Conservation (phyloP, 1,139 yeast species). For the Eremothecium gossypii region DNA sequence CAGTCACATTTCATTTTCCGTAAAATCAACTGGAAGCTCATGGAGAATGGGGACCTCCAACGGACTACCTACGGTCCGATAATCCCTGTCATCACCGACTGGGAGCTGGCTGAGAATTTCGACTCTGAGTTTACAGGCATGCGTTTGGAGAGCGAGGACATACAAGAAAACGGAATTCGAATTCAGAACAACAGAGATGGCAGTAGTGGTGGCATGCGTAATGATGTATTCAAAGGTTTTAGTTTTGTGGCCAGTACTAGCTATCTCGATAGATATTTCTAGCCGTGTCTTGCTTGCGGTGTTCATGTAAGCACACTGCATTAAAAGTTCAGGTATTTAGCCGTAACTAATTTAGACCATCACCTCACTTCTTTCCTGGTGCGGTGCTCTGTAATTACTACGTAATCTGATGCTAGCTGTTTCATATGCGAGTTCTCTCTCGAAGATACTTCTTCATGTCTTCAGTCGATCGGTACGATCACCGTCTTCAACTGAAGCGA, state of each 20-base stretch:
- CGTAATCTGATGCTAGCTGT: too few species aligned
- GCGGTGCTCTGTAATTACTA: too few species aligned
- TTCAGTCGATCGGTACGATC: not conserved
- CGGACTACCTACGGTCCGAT: slow-evolving; percentile 61
- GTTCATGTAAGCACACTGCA: too few species aligned
- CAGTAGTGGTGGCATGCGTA: slow-evolving; percentile 8
- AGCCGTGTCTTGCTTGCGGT: not conserved
- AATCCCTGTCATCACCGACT: slow-evolving; percentile 75
- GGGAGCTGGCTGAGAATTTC: slow-evolving; percentile 84
- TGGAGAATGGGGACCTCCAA: slow-evolving; percentile 40
- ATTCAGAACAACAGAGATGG: slow-evolving; percentile 2
- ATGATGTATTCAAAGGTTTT: slow-evolving; percentile 32
- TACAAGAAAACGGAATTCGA: slow-evolving; percentile 7
- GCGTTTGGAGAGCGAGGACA: slow-evolving; percentile 31
- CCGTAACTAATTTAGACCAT: too few species aligned
- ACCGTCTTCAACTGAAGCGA: slow-evolving; percentile 1
- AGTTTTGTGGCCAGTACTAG: slow-evolving; percentile 31
- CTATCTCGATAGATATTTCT: slow-evolving; percentile 29
- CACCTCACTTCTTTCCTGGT: too few species aligned
- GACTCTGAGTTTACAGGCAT: slow-evolving; percentile 82
- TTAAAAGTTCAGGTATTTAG: too few species aligned
- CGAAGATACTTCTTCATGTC: too few species aligned
- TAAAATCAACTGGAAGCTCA: slow-evolving; percentile 62
- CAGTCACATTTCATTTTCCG: slow-evolving; percentile 65
- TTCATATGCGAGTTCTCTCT: too few species aligned